Base-by-base conservation (phyloP, 1,139 yeast species). In the Magnusiomyces tetraspermus region DNA sequence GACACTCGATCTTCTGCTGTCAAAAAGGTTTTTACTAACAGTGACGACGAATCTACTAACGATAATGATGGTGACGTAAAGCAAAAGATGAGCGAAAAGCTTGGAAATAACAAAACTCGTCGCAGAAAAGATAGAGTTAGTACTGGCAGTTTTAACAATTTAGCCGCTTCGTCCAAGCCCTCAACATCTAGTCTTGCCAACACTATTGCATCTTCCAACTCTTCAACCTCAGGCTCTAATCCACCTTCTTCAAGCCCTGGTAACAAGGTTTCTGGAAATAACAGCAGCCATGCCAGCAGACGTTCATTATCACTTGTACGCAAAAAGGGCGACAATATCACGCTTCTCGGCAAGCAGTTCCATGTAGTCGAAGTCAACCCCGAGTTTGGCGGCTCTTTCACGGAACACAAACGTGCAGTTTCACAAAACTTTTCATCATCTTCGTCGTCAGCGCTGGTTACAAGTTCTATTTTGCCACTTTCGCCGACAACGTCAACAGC, bases 311-410 rank as follows among this genome's bases (percentile, higher is more conserved):
- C 67, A 15, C 55, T 65, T 36, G 56, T 64, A 50, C 56, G 69
- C 21, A 61, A 63, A 43, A 55, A 58, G 19, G 64, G 64, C 21
- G 67, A 64, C 41, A 50, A 52, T 33, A 64, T 66, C 54, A 64
- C 67, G 0, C 50, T 66, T n/a, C 60, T 61, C 46, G 70, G 70
- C 30, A 63, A 62, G 53, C 65, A 63, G 54, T 66, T 66, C 54
- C 62, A 63, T 24, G 66, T 66, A 26, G 70, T 66, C 1, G 67
- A 66, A 49, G 68, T 66, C 19, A 66, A 66, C 49, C 70, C 69
- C 0, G 68, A 65, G 42, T 63, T 64, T 53, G 67, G 49, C 13
- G 49, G 49, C 5, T 28, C 49, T 6, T 46, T 46, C 24, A 46
- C 30, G 3, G 42, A 46, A 24, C 49, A 46, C 41, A 23, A 28